phyloP scores from a whole-genome alignment of 495 filamentous ascomycete genomes.

The Jackrogersella multiformis region DNA sequence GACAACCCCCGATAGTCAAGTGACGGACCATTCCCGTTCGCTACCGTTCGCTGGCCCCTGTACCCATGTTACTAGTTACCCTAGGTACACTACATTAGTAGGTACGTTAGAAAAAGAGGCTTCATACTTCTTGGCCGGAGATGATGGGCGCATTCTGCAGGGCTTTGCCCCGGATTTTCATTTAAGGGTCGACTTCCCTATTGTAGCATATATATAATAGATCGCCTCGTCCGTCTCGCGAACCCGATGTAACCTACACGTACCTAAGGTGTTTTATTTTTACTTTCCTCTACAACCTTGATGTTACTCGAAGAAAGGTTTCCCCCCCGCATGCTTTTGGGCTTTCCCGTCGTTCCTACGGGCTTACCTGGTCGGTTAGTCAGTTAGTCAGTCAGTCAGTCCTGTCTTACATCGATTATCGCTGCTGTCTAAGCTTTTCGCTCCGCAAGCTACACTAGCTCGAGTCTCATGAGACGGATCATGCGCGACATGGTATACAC shows the following conservation, averaged over 20 bases:
- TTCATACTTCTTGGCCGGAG: constrained; percentile 34
- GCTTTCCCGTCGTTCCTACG: neutral
- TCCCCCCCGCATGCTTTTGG: constrained; percentile 3
- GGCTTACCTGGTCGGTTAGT: neutral
- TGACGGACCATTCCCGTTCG: constrained; percentile 36
- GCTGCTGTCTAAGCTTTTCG: constrained; percentile 21
- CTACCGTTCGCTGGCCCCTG: constrained; percentile 33
- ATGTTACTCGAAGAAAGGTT: constrained; percentile 14
- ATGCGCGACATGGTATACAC: constrained; percentile 18
- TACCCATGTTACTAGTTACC: constrained; percentile 36
- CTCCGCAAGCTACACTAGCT: constrained; percentile 5
- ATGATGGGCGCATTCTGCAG: constrained; percentile 31
- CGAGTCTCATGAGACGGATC: constrained; percentile 22
- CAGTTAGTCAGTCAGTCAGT: constrained; percentile 17
- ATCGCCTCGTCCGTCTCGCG: constrained; percentile 23
- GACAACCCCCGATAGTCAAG: constrained; percentile 35
- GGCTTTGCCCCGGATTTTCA: constrained; percentile 34
- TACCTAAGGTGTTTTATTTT: constrained; percentile 19
- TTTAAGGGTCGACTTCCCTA: constrained; percentile 34
- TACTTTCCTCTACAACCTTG: constrained; percentile 34
- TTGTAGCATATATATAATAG: constrained; percentile 15
- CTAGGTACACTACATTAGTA: no score
- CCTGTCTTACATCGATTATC: constrained; percentile 26
- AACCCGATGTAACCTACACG: constrained; percentile 28
- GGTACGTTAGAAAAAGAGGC: constrained; percentile 29